Evolutionary conservation across 2,329 filamentous ascomycete species (phyloP).

Genomic region (Ilyonectria robusta): DNA sequence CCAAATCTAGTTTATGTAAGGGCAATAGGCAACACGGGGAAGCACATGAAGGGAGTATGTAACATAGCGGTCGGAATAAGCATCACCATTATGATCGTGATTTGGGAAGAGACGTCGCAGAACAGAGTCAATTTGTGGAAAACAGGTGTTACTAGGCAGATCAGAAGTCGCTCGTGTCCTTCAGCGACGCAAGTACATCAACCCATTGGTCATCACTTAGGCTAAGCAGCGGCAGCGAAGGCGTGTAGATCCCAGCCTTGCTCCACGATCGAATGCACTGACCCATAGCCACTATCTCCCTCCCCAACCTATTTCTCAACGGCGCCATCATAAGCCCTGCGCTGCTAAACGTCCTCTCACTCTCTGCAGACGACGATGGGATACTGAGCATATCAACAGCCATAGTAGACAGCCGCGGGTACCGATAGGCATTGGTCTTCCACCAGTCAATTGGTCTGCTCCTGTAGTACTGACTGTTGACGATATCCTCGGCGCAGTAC

Average conservation of each 20-base stretch:
- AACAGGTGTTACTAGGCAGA: neutral
- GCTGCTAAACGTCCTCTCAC: neutral
- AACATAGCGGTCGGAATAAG: conserved; percentile 10
- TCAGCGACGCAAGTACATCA: too few relatives aligned
- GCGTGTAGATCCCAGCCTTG: conserved; percentile 7
- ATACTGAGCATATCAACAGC: conserved; percentile 11
- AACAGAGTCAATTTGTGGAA: conserved; percentile 2
- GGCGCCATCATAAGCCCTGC: conserved; percentile 5
- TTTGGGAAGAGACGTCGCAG: neutral
- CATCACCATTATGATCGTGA: conserved; percentile 1
- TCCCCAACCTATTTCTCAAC: conserved; percentile 3
- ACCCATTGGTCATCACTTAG: too few relatives aligned
- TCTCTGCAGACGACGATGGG: neutral
- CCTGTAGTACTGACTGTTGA: neutral
- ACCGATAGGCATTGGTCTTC: neutral
- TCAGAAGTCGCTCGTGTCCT: too few relatives aligned
- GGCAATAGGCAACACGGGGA: conserved; percentile 8
- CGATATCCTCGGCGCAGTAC: neutral
- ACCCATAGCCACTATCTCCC: conserved; percentile 10
- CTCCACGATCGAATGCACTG: conserved; percentile 6
- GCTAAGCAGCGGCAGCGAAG: neutral
- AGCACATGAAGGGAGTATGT: conserved; percentile 6
- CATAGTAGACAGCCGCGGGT: neutral
- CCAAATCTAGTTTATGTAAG: conserved; percentile 13
- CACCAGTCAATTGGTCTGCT: conserved; percentile 4